A percentile compares a stretch with the other conserved stretches of the same genome.
Conservation (phyloP, 1,284 basidiomycete genomes). For the Leccinum variabile region DNA sequence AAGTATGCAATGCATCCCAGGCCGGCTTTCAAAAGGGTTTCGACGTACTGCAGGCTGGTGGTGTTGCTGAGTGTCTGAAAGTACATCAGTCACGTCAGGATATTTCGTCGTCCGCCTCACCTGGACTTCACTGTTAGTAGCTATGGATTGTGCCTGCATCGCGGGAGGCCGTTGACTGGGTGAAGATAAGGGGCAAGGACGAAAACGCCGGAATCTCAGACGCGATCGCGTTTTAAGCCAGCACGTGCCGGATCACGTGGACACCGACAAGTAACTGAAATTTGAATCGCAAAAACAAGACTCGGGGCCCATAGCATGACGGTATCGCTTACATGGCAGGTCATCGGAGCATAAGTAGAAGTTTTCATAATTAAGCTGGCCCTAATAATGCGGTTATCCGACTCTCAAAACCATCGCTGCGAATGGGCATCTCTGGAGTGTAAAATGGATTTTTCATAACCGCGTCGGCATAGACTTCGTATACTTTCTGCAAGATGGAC, state of each 20-base stretch:
- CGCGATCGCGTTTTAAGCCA: constrained; percentile 16
- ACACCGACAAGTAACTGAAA: background rate
- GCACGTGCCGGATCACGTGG: constrained; percentile 26
- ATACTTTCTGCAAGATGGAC: constrained; percentile 74
- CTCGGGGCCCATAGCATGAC: background rate
- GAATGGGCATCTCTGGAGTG: constrained; percentile 98
- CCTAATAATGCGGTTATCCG: constrained; percentile 65
- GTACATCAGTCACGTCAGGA: constrained; percentile 11
- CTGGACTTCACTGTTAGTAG: constrained; percentile 29
- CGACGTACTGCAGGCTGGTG: constrained; percentile 65
- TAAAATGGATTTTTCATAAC: constrained; percentile 99
- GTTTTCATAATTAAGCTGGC: constrained; percentile 35
- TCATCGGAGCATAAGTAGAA: constrained; percentile 1
- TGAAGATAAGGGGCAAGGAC: constrained; percentile 4
- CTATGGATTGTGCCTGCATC: constrained; percentile 32
- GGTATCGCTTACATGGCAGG: background rate
- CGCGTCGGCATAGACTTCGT: constrained; percentile 89
- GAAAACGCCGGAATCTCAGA: constrained; percentile 1
- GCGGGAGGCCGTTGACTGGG: background rate
- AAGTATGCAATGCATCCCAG: constrained; percentile 77
- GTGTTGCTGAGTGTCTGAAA: constrained; percentile 50
- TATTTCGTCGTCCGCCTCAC: constrained; percentile 13
- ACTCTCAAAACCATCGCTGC: constrained; percentile 85
- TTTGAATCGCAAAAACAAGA: background rate
- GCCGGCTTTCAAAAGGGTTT: constrained; percentile 70